Base-by-base conservation (phyloP, 352 stramenopile species). In the Saprolegnia parasitica region DNA sequence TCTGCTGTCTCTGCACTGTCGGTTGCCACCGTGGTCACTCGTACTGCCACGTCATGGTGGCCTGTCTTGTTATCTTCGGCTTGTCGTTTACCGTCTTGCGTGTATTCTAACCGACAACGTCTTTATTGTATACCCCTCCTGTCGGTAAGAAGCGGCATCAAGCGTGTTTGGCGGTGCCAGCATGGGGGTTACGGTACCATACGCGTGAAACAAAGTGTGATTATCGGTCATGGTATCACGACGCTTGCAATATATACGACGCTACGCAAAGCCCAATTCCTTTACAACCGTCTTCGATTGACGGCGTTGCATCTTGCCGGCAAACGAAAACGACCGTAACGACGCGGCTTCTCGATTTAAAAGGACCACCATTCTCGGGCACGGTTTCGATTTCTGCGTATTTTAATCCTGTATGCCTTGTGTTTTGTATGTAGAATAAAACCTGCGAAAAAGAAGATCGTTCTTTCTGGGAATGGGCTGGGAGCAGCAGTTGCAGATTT, bases 381-480 rank as follows among this genome's bases (percentile, higher is more conserved):
- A 24, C 11, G 24, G 52, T 60, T 60, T 60, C 52, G 35, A 49
- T 11, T 49, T 15, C 42, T 49, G 42, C 13, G 13, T 60, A 26
- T 60, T 60, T 60, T 60, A 42, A 26, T 60, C 4, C 3, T 9
- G 20, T 60, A 42, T 42, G 5, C 2, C 47, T 60, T 60, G 52
- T 26, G 4, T 4, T 60, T 60, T 60, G 52, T 60, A 60, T 60
- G 35, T 10, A 2, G 35, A 16, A 26, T 60, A 24, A 60, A 60
- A 42, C 20, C 4, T 4, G 5, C 2, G 35, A 60, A 60, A 60
- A 60, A 60, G 52, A 60, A 60, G 52, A 60, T 60, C 52, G 52
- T 56, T 54, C 58, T 67, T 65, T 26, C 54, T 61, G 58, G 58
- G 46, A 66, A 21, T 39, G 32, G 26, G 40, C 40, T 56, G 2